Evolutionary conservation across 148 eudicot species (phyloP), one percentile per base, ranked within the genome.

Genomic region (Euryodendron excelsum): DNA sequence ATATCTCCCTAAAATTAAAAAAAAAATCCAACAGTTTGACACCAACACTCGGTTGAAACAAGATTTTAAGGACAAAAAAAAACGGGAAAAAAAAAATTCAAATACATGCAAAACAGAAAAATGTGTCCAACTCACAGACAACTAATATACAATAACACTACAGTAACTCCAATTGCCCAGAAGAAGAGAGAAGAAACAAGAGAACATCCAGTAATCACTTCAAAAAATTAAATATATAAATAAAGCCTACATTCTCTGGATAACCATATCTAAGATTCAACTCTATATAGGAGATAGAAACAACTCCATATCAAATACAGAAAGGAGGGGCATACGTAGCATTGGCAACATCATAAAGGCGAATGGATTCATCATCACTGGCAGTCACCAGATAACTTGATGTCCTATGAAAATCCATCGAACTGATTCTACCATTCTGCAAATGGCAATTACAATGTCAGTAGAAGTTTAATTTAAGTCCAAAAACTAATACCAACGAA

Each of bases 351-450:
- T 96, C 99, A 81, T 96, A 96, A 37, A 96, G 89, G 8, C 99
- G 97, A 71, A 96, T 96, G 17, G 99, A 96, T 80, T 93, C 99
- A 85, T 96, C 99, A 86, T 92, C 97, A 83, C 98, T 92, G 28
- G 99, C 99, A 48, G 99, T 96, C 50, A 96, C 99, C 83, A 96
- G 80, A 86, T 83, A 96, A 84, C 77, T 93, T 41, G 98, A 93
- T 28, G 88, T 79, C 89, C 82, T 90, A 69, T 96, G 99, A 80
- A 96, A 96, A 86, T 96, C 99, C 97, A 96, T 89, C 33, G 99
- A 96, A 80, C 99, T 96, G 67, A 96, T 96, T 84, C 99, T 88
- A 69, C 99, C 93, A 87, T 88, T 93, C 99, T 96, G 90, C 85
- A 71, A 77, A 68, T 21, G 37, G 62, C 30, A 72, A 80, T 58